Conservation (phyloP, 352 stramenopile species). For the Phytophthora podocarpi region DNA sequence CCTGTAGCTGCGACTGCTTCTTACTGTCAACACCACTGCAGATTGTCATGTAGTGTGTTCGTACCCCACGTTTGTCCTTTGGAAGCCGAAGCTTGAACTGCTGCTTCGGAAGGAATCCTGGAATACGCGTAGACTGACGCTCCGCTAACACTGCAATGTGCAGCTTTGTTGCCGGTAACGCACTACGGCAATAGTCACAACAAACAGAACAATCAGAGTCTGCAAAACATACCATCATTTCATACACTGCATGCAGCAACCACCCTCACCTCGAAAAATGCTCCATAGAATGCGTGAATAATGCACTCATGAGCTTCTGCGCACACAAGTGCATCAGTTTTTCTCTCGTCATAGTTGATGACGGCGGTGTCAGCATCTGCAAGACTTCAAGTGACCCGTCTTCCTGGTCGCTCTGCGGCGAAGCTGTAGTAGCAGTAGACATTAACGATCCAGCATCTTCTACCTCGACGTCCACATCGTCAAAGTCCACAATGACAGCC, state of each 20-base stretch:
- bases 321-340: slow-evolving; percentile 51
- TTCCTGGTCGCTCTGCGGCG: slow-evolving; percentile 13
- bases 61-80: slow-evolving; percentile 30
- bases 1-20: background rate
- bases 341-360: slow-evolving; percentile 26
- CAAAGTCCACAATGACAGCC: slow-evolving; percentile 57
- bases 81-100: slow-evolving; percentile 60
- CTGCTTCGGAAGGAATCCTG: slow-evolving; percentile 68
- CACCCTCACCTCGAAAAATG: slow-evolving; percentile 43
- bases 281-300: slow-evolving; percentile 43
- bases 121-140: slow-evolving; percentile 28
- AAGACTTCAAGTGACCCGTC: slow-evolving; percentile 21
- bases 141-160: slow-evolving; percentile 60
- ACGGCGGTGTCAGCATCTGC: background rate
- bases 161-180: slow-evolving; percentile 48
- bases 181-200: slow-evolving; percentile 26
- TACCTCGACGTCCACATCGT: background rate
- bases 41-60: slow-evolving; percentile 33
- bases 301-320: slow-evolving; percentile 65
- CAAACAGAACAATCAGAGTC: background rate
- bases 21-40: slow-evolving; percentile 13
- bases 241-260: background rate
- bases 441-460: background rate
- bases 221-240: background rate
- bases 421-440: background rate